These are phyloP conservation scores for Golubevia sp. DNA, from an alignment of 1,284 basidiomycete genomes.

Conservation along the genomic window DNA sequence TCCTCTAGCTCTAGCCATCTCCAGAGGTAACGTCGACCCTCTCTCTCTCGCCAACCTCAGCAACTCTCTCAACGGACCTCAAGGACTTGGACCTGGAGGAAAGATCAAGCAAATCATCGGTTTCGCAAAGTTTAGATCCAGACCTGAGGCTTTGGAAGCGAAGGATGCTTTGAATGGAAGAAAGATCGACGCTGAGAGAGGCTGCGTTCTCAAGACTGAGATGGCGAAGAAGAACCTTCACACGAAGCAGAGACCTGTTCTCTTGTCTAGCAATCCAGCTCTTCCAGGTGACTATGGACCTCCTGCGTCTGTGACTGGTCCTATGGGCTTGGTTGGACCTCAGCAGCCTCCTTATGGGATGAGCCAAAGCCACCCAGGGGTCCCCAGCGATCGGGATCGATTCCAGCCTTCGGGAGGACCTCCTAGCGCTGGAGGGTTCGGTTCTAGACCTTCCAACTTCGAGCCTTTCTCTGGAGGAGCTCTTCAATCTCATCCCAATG, in stretches of 20 bases:
- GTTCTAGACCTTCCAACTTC: constrained; percentile 9
- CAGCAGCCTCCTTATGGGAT: not conserved
- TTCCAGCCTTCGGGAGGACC: not conserved
- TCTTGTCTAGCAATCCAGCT: not conserved
- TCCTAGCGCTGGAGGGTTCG: not conserved
- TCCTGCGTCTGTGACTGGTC: not conserved
- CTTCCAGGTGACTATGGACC: not conserved
- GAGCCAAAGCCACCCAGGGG: not conserved
- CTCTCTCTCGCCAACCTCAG: not conserved
- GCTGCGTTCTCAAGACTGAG: constrained; percentile 91
- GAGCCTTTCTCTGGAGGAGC: constrained; percentile 6
- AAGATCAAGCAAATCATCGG: constrained; percentile 84
- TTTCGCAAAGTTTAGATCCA: constrained; percentile 90
- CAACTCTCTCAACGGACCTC: not conserved
- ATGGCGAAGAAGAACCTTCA: constrained; percentile 99
- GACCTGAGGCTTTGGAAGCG: constrained; percentile 84
- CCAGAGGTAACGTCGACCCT: constrained; percentile 28
- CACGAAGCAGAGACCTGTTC: constrained; percentile 65
- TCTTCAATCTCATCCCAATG: constrained; percentile 11
- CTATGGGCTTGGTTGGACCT: not conserved
- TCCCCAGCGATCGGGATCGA: not conserved
- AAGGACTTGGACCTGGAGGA: not conserved
- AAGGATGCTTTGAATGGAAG: constrained; percentile 87
- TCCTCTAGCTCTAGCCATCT: constrained; percentile 29
- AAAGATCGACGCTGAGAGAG: constrained; percentile 90